Conservation (phyloP, 495 filamentous ascomycete genomes). For the Penicillium fimorum region DNA sequence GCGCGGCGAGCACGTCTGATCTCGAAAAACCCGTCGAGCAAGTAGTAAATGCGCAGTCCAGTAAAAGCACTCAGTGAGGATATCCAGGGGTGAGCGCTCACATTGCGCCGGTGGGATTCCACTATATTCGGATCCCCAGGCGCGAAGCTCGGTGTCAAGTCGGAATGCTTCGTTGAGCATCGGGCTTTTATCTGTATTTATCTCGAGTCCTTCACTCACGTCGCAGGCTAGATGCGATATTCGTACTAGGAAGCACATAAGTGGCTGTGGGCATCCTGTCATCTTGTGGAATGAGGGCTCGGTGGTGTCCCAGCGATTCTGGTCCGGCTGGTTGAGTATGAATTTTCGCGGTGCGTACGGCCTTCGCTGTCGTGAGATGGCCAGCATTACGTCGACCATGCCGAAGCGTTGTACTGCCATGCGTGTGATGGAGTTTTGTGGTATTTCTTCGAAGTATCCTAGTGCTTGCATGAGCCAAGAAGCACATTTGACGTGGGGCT, state of each 20-base stretch:
- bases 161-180: constrained; percentile 16
- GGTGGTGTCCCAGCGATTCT: constrained; percentile 22
- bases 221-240: constrained; percentile 30
- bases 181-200: background rate
- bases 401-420: constrained; percentile 28
- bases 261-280: constrained; percentile 31
- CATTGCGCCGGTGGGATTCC: background rate
- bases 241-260: constrained; percentile 29
- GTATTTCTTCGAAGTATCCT: constrained; percentile 19
- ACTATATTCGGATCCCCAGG: constrained; percentile 16
- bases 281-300: constrained; percentile 33
- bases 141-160: constrained; percentile 26
- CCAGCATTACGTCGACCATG: constrained; percentile 34
- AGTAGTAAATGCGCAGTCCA: constrained; percentile 32
- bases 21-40: constrained; percentile 27
- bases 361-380: constrained; percentile 29
- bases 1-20: constrained; percentile 22
- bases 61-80: constrained; percentile 32
- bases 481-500: constrained; percentile 30
- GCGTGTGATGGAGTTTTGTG: constrained; percentile 17
- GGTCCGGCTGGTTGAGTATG: constrained; percentile 22
- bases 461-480: constrained; percentile 29
- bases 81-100: constrained; percentile 20
- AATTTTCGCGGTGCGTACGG: constrained; percentile 26
- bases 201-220: constrained; percentile 16